Base-by-base conservation (phyloP, 148 eudicot genomes). In the Nyssa sinensis region DNA sequence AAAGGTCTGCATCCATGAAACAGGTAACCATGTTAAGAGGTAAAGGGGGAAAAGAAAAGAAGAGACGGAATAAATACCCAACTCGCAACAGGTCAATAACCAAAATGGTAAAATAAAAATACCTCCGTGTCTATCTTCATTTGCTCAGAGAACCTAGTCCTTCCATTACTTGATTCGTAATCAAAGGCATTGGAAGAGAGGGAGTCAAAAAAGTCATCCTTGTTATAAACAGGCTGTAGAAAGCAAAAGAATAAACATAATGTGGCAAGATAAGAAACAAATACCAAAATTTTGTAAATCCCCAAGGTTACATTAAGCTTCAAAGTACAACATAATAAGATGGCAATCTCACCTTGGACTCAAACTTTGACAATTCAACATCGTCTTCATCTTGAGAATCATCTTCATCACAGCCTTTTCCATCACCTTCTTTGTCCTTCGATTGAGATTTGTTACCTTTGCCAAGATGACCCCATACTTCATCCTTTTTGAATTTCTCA, bases 381-480 rank as follows among this genome's bases (percentile, higher is more conserved):
- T 81, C 76, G 60, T 84, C 79, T 72, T 91, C 98, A 59, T 81
- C 89, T 71, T 88, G 83, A 53, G 29, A 79, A 64, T 75, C 80
- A 59, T 84, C 86, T 49, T 72, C 89, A 57, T 83, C 86, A 74
- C 82, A 74, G 34, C 63, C 86, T 58, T 63, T 55, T 29, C 70
- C 91, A 61, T 81, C 68, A 23, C 80, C 89, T 71, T 86, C 88
- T 37, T 70, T 75, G 11, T 82, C 86, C 67, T 78, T 80, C 3
- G 72, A 34, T 30, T 74, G 77, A 33, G 84, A 75, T 82, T 80
- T 90, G 77, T 69, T 84, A 78, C 82, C 85, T 84, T 87, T 93
- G 37, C 98, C 98, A 30, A 94, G 86, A 73, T 86, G 81, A 16
- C 90, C 98, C 97, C 98, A 94, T n/a, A 94, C 91, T 81, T 94